phyloP scores from a whole-genome alignment of 306 rosid genomes.

The Cucumis melo region DNA sequence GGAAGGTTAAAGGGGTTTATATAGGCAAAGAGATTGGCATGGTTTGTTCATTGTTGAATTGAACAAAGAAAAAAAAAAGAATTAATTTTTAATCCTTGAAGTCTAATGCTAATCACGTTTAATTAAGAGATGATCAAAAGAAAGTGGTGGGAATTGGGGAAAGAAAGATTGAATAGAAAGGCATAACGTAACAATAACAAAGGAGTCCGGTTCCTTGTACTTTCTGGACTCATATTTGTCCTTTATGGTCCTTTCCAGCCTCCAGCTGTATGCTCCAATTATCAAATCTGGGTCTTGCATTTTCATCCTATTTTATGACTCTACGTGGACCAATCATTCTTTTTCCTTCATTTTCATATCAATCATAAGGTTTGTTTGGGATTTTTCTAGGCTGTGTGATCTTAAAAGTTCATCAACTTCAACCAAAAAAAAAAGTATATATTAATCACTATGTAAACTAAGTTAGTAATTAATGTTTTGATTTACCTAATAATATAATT shows the following conservation, averaged over 20 bases:
- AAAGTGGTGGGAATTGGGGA: not conserved
- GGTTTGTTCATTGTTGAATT: not conserved
- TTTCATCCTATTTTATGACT: not conserved
- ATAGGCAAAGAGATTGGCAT: not conserved
- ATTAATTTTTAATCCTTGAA: not conserved
- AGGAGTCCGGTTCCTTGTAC: not conserved
- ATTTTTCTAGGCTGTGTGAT: not conserved
- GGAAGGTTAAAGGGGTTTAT: conserved; percentile 14
- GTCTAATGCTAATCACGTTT: not conserved
- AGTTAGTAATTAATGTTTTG: too few relatives aligned
- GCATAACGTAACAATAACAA: not conserved
- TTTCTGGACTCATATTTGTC: not conserved
- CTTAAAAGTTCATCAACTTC: not conserved
- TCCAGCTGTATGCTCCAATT: not conserved
- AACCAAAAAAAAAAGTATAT: too few relatives aligned
- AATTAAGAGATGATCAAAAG: not conserved
- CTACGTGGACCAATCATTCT: not conserved
- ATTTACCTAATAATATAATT: too few relatives aligned
- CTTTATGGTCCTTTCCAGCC: conserved; percentile 3
- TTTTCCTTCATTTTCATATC: not conserved
- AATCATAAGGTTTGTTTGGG: not conserved
- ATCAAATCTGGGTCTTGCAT: not conserved
- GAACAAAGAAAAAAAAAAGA: not conserved
- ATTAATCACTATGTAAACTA: too few relatives aligned
- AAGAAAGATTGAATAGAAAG: not conserved